Percentiles rank a stretch among this genome's conserved stretches.
Evolutionary conservation across 1,284 basidiomycete species (phyloP).

Genomic region (Cerioporus squamosus): DNA sequence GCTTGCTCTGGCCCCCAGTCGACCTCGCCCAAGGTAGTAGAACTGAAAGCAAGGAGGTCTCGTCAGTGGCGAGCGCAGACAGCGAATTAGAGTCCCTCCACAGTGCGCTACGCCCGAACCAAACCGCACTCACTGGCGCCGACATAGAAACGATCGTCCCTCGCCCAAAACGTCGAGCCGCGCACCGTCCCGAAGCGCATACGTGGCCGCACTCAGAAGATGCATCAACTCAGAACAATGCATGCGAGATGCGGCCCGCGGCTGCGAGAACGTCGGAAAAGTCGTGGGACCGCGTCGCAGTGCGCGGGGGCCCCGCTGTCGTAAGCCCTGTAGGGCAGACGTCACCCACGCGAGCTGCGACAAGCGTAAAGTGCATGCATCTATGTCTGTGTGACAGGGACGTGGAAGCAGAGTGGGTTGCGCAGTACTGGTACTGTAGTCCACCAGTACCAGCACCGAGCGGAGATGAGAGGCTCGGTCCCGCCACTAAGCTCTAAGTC

Average conservation of each 20-base stretch:
- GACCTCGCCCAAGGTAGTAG: too few relatives aligned
- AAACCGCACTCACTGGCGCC: not conserved
- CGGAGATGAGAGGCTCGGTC: too few relatives aligned
- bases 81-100: not conserved
- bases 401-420: too few relatives aligned
- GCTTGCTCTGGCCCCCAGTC: too few relatives aligned
- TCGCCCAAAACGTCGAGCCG: not conserved
- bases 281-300: slow-evolving; percentile 14
- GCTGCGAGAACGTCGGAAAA: slow-evolving; percentile 16
- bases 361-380: too few relatives aligned
- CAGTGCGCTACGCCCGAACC: not conserved
- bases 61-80: not conserved
- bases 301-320: slow-evolving; percentile 17
- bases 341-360: not conserved
- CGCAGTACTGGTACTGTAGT: too few relatives aligned
- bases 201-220: not conserved
- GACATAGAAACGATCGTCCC: slow-evolving; percentile 17
- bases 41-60: too few relatives aligned
- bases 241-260: not conserved
- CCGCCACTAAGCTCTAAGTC: too few relatives aligned
- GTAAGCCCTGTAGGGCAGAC: not conserved
- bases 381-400: too few relatives aligned
- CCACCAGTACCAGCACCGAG: too few relatives aligned
- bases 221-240: not conserved
- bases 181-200: not conserved